phyloP scores from a whole-genome alignment of 805 yeast species.

The Hanseniaspora nectarophila region DNA sequence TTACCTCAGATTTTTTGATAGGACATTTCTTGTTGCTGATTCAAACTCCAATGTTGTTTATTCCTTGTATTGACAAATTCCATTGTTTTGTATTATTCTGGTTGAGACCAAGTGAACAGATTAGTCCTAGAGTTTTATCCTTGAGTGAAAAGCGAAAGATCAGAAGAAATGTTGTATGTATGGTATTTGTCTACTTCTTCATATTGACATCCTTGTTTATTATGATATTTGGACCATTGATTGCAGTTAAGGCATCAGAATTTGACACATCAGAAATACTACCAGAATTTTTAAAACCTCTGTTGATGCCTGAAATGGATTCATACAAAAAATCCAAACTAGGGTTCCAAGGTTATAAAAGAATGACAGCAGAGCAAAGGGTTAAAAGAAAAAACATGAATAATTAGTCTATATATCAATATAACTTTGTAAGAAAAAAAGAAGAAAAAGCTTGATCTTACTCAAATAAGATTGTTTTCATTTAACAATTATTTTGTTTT shows the following conservation, averaged over 20 bases:
- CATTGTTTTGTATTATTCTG: conserved; percentile 51
- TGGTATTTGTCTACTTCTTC: conserved; percentile 30
- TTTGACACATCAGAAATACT: conserved; percentile 32
- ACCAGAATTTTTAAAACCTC: conserved; percentile 29
- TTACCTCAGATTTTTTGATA: conserved; percentile 41
- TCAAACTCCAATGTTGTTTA: conserved; percentile 42
- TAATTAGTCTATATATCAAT: not conserved
- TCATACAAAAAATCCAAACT: not conserved
- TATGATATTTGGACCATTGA: conserved; percentile 32
- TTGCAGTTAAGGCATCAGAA: conserved; percentile 28
- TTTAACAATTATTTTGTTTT: too few relatives aligned
- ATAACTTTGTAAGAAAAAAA: too few relatives aligned
- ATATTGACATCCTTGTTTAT: conserved; percentile 25
- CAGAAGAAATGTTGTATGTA: conserved; percentile 28
- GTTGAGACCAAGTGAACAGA: conserved; percentile 42
- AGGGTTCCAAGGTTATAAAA: conserved; percentile 16
- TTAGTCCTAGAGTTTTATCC: conserved; percentile 37
- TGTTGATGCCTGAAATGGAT: conserved; percentile 37
- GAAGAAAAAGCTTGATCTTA: too few relatives aligned
- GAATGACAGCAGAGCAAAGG: conserved; percentile 17
- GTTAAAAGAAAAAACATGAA: not conserved
- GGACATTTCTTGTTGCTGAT: conserved; percentile 42
- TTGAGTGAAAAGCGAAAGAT: conserved; percentile 34
- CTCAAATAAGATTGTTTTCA: too few relatives aligned
- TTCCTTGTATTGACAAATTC: conserved; percentile 48